phyloP scores from a whole-genome alignment of 352 stramenopile species.

The Peronospora farinosa region DNA sequence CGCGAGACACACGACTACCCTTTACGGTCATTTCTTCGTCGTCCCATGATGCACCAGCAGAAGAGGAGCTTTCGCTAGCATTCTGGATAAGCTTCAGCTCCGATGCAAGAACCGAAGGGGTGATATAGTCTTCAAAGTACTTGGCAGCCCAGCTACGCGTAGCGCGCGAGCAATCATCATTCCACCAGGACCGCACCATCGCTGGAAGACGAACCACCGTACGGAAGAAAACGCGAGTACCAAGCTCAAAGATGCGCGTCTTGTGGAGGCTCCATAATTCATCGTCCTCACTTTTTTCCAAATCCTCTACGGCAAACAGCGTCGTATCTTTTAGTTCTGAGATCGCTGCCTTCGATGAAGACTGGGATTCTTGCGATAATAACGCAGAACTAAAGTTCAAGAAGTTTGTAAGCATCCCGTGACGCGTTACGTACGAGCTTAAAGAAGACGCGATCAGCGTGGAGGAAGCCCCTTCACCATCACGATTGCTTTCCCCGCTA shows the following conservation, averaged over 20 bases:
- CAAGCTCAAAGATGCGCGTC: conserved; percentile 42
- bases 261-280: conserved; percentile 35
- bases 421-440: conserved; percentile 53
- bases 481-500: conserved; percentile 4
- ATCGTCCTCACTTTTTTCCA: conserved; percentile 28
- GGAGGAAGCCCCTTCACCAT: conserved; percentile 15
- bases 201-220: conserved; percentile 76
- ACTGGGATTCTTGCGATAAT: conserved; percentile 51
- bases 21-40: conserved; percentile 82
- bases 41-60: conserved; percentile 44
- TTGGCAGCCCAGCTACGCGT: conserved; percentile 79
- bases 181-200: conserved; percentile 88
- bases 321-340: conserved; percentile 43
- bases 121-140: conserved; percentile 87
- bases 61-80: conserved; percentile 32
- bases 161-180: conserved; percentile 79
- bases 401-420: conserved; percentile 59
- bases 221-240: conserved; percentile 70
- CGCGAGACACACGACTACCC: conserved; percentile 76
- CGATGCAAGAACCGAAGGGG: conserved; percentile 63
- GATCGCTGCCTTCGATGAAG: conserved; percentile 14
- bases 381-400: conserved; percentile 57
- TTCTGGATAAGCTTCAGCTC: conserved; percentile 77
- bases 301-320: conserved; percentile 40
- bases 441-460: conserved; percentile 63